Evolutionary conservation across 2,329 filamentous ascomycete species (phyloP).

Genomic region (Trichoderma koningiopsis): DNA sequence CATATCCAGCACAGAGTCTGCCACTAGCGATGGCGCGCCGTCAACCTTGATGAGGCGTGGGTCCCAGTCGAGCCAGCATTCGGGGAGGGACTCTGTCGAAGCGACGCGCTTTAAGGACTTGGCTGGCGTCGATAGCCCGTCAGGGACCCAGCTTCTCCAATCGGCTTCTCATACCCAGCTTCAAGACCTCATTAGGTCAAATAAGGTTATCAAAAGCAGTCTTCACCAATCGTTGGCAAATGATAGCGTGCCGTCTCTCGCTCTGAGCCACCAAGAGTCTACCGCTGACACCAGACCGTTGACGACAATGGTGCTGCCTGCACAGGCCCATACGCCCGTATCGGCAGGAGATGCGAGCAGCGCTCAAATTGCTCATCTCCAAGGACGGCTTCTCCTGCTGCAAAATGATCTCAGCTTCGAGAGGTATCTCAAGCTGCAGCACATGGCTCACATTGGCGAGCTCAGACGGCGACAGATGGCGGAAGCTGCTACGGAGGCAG

Average conservation of each 20-base stretch:
- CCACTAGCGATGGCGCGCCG: conserved; percentile 43
- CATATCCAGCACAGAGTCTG: conserved; percentile 52
- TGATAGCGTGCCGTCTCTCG: conserved; percentile 59
- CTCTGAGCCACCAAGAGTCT: conserved; percentile 54
- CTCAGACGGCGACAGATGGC: conserved; percentile 73
- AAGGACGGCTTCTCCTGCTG: conserved; percentile 73
- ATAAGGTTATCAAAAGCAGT: conserved; percentile 59
- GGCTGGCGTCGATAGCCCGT: conserved; percentile 56
- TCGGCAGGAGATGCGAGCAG: conserved; percentile 39
- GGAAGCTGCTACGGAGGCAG: conserved; percentile 77
- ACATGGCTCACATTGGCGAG: conserved; percentile 78
- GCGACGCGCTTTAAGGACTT: conserved; percentile 39
- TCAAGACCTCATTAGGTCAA: conserved; percentile 62
- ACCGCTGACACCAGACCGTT: conserved; percentile 42
- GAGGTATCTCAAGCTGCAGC: conserved; percentile 80
- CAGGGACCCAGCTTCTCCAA: conserved; percentile 53
- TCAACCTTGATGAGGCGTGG: conserved; percentile 42
- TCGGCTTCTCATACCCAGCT: conserved; percentile 58
- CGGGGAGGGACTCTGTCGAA: conserved; percentile 50
- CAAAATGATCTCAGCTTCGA: conserved; percentile 84
- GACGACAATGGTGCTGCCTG: conserved; percentile 34
- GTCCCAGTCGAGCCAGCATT: conserved; percentile 57
- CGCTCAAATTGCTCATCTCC: conserved; percentile 57
- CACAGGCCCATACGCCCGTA: conserved; percentile 34
- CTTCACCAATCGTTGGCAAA: conserved; percentile 59